Base-by-base conservation (phyloP, 768 basidiomycete genomes). In the Rubroboletus satanas region DNA sequence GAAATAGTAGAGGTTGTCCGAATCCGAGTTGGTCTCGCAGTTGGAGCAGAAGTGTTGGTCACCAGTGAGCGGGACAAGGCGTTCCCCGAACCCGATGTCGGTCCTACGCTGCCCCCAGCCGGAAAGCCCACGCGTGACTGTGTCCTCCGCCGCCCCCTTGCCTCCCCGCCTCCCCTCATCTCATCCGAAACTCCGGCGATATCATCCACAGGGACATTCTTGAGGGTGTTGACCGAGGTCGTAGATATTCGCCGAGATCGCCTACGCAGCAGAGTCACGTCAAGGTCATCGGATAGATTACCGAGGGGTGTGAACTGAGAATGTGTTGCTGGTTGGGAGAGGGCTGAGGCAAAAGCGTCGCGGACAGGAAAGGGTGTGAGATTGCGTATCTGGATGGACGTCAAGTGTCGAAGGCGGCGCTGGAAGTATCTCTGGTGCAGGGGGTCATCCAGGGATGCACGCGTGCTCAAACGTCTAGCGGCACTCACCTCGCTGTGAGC, bases 281-380 rank as follows among this genome's bases (percentile, higher is more conserved):
- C 86, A 45, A 89, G 73, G 69, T 91, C 90, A 66, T 92, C 88
- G 4, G 85, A 79, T 35, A 85, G 59, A 60, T 81, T 77, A 29
- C 84, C 82, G 62, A 79, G 72, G 8, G 77, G 65, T 2, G 77
- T 80, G 59, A 84, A 83, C 58, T 87, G 84, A 4, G 83, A 73
- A 52, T 80, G 79, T 63, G 83, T 80, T 10, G 81, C 76, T 11
- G 88, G 87, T 63, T 87, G 83, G 17, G 78, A 75, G 49, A 92
- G 76, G 18, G 89, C 88, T 23, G 88, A 87, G 18, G 90, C 83
- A 58, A 90, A 77, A 10, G 71, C 57, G 68, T 93, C 90, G 35
- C 90, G 83, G 49, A 82, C 82, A 33, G 90, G 90, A 67, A 90
- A 92, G 2, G 88, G 88, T n/a, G 90, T 88, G 36, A 93, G 74